Base-by-base conservation (phyloP, 2,329 filamentous ascomycete species). In the Bipolaris gigantea region DNA sequence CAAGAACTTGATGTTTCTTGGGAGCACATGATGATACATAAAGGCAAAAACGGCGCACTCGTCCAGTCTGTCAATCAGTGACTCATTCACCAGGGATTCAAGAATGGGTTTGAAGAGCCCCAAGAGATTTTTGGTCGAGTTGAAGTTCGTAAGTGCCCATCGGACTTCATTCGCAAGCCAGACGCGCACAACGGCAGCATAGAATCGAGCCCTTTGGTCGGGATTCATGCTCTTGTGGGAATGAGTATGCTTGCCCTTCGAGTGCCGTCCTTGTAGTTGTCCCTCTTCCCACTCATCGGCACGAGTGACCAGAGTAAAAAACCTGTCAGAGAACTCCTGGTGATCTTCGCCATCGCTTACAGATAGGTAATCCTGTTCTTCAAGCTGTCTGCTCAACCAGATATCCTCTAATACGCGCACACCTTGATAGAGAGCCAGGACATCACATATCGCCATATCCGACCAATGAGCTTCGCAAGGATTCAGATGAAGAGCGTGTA, bases 141-240 rank as follows among this genome's bases (percentile, higher is more conserved):
- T 15, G 25, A 63, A 65, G 13, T 63, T 51, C 2, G 60, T 56
- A 9, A 68, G 40, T 9, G 60, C 45, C 67, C 66, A 70, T 46
- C 62, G 63, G 9, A 69, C 45, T 40, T 69, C 64, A 16, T 66
- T 68, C 39, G 63, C 18, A 3, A 66, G 33, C 66, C 67, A 71
- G 13, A 67, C 39, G 11, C 44, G 49, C 0, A 50, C 60, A 2
- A 64, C 39, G 10, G 64, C 65, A 10, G 61, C 53, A 32, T 69
- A 43, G 41, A 71, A 66, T 15, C 66, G 60, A 10, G 44, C 61
- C 48, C 51, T 58, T 18, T 71, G 65, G 15, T 65, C 62, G 8
- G 27, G 8, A 23, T 63, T 62, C 18, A 70, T 46, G 1, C 27
- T 46, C 5, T 27, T 57, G 34, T 63, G 63, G 2, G 3, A 34